phyloP scores from a whole-genome alignment of 2,329 filamentous ascomycete species.

The Colletotrichum gloeosporioides region DNA sequence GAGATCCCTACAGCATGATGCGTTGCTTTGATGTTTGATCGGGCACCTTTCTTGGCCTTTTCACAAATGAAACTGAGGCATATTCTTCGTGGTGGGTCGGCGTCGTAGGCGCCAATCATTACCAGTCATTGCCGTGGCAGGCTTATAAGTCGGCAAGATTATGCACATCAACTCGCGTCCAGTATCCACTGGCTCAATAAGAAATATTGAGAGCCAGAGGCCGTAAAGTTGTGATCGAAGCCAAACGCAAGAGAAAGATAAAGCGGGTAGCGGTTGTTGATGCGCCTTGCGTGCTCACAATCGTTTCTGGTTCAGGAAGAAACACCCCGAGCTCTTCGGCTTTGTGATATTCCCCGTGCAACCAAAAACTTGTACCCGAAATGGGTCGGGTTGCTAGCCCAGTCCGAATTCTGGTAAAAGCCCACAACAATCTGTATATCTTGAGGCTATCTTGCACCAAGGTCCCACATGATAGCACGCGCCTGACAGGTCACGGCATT shows the following conservation, averaged over 20 bases:
- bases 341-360: not conserved
- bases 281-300: not conserved
- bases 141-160: not conserved
- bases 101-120: not conserved
- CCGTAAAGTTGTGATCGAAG: fast-evolving
- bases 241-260: not conserved
- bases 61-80: not conserved
- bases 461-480: not conserved
- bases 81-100: not conserved
- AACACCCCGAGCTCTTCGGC: not conserved
- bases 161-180: not conserved
- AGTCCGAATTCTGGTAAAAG: not conserved
- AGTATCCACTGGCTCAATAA: not conserved
- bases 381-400: not conserved
- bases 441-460: not conserved
- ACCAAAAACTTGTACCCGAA: fast-evolving
- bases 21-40: not conserved
- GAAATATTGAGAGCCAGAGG: fast-evolving
- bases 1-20: not conserved
- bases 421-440: not conserved
- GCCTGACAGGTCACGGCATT: not conserved
- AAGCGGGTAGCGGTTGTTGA: fast-evolving
- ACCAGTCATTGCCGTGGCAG: not conserved
- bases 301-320: not conserved
- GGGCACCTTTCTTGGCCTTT: not conserved